phyloP scores from a whole-genome alignment of 176 grass and related monocot species.

The Typha latifolia region DNA sequence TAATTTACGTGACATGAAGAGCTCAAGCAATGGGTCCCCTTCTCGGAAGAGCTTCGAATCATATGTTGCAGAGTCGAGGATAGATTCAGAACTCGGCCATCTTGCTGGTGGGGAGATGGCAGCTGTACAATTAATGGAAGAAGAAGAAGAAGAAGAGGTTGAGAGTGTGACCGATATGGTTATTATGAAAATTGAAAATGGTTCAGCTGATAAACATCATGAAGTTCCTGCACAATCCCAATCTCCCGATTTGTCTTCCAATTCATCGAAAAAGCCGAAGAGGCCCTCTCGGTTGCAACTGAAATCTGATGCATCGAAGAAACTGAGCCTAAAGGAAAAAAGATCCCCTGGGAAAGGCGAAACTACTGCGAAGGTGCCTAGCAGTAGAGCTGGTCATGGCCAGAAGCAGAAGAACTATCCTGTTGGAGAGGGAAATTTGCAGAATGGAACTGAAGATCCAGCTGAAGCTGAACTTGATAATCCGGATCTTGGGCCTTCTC shows the following conservation, averaged over 20 bases:
- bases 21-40: conserved; percentile 61
- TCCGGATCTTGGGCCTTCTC: conserved; percentile 86
- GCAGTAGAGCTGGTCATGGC: conserved; percentile 27
- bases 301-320: conserved; percentile 38
- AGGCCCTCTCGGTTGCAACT: conserved; percentile 39
- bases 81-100: conserved; percentile 89
- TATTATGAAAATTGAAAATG: conserved; percentile 13
- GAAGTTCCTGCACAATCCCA: conserved; percentile 25
- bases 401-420: conserved; percentile 23
- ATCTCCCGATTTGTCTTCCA: conserved; percentile 28
- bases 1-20: conserved; percentile 91
- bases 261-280: conserved; percentile 56
- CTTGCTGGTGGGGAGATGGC: conserved; percentile 97
- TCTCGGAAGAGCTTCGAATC: conserved; percentile 67
- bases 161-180: background rate
- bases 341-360: conserved; percentile 45
- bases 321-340: conserved; percentile 33
- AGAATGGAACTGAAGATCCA: conserved; percentile 45
- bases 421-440: conserved; percentile 22
- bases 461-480: conserved; percentile 50
- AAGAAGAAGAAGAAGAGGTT: conserved; percentile 58
- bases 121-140: conserved; percentile 72
- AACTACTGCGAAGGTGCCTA: conserved; percentile 36
- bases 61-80: conserved; percentile 78
- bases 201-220: conserved; percentile 12